These are phyloP conservation scores for Nemania bipapillata DNA, from an alignment of 2,329 filamentous ascomycete genomes.

Conservation along the genomic window DNA sequence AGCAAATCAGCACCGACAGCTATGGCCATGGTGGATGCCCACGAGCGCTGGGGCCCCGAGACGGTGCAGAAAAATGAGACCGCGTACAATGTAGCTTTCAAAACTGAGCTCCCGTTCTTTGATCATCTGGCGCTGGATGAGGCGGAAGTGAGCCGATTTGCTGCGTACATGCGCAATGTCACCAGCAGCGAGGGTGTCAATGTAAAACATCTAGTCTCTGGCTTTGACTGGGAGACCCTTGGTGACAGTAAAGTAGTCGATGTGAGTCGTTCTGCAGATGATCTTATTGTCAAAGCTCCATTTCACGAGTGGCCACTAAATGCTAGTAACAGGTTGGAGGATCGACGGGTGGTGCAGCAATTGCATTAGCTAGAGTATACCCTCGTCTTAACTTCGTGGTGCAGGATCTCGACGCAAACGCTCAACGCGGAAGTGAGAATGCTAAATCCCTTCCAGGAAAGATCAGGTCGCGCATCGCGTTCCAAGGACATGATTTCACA, in stretches of 20 bases:
- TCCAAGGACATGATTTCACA: constrained; percentile 4
- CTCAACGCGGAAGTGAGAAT: not conserved
- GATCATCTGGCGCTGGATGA: not conserved
- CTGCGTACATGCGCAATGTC: constrained; percentile 14
- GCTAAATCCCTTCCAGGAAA: not conserved
- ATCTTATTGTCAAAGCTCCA: not conserved
- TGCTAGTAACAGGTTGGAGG: constrained; percentile 25
- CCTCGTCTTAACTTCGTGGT: not conserved
- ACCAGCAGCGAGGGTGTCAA: not conserved
- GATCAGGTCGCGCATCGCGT: not conserved
- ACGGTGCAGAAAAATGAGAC: constrained; percentile 9
- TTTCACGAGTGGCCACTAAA: not conserved
- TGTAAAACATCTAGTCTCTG: constrained; percentile 60
- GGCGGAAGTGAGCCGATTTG: not conserved
- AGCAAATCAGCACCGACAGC: not conserved
- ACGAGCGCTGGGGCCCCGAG: not conserved
- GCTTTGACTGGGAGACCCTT: constrained; percentile 53
- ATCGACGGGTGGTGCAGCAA: not conserved
- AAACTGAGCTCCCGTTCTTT: constrained; percentile 10
- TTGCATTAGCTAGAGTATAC: not conserved
- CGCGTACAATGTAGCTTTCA: constrained; percentile 15
- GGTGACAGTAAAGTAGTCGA: not conserved
- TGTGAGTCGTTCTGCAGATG: not conserved
- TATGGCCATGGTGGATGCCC: not conserved
- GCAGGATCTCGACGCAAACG: constrained; percentile 12